Base-by-base conservation (phyloP, 1,284 basidiomycete genomes). In the Boletus austroedulis region DNA sequence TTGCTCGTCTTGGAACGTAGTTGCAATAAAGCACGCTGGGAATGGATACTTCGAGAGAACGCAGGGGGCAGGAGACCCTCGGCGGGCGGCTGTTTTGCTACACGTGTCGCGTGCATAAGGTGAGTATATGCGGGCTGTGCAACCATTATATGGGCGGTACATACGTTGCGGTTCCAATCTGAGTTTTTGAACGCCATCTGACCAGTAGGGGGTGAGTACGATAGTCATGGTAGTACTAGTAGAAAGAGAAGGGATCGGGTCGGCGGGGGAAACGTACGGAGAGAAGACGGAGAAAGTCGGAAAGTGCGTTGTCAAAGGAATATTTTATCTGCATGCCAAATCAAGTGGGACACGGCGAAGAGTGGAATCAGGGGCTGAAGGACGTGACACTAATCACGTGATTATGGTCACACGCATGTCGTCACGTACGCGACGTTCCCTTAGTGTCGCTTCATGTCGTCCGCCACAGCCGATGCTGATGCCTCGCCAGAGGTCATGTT, bases 1-100 rank as follows among this genome's bases (percentile, higher is more conserved):
- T 72, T 68, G 66, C 83, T 85, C 71, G 85, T 82, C 74, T 93
- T 93, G 45, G 85, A 85, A 48, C 85, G 83, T 17, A 94, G 76
- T 70, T 94, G 91, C 21, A 75, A 75, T 53, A 91, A 74, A 66
- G 82, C 85, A 55, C 89, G 87, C 28, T 78, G 62, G 48, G 77
- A 73, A 67, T 93, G 91, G 31, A 84, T 65, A 9, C 73, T 63
- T 9, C 78, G 75, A 51, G 86, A 78, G 54, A 87, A 78, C 4
- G 78, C 80, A 9, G 87, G 83, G 19, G 92, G 91, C 3, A 83
- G 73, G 28, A 89, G 75, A 31, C 92, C 91, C 50, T 76, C 79
- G 15, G 78, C 75, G 23, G 78, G 82, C 58, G 77, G 76, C 5
- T 77, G 70, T 32, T 75, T 75, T 34, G 80, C 83, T 86, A 47